These are phyloP conservation scores for Aspergillus proliferans DNA, from an alignment of 2,329 filamentous ascomycete genomes.

Conservation along the genomic window DNA sequence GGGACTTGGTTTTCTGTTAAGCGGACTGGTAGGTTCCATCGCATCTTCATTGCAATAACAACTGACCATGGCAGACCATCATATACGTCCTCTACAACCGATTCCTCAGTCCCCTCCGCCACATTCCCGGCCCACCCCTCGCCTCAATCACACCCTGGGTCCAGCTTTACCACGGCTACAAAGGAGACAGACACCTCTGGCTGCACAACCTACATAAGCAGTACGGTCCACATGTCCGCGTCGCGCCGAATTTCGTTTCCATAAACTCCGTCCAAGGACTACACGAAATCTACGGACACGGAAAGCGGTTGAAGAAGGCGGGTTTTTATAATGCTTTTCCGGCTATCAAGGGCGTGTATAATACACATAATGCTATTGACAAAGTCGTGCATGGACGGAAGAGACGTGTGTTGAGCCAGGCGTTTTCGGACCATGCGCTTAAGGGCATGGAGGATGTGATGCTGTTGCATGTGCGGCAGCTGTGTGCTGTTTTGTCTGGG, in stretches of 20 bases:
- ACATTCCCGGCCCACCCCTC: slow-evolving; percentile 26
- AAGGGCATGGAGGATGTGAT: slow-evolving; percentile 65
- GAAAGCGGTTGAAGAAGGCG: slow-evolving; percentile 49
- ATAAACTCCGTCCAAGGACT: slow-evolving; percentile 65
- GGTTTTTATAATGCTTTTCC: slow-evolving; percentile 69
- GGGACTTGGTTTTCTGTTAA: slow-evolving; percentile 13
- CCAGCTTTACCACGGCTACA: slow-evolving; percentile 67
- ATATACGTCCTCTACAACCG: slow-evolving; percentile 29
- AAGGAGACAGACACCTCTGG: slow-evolving; percentile 67
- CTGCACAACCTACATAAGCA: slow-evolving; percentile 64
- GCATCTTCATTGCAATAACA: neutral
- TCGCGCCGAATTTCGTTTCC: slow-evolving; percentile 69
- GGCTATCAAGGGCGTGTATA: slow-evolving; percentile 57
- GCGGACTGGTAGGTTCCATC: slow-evolving; percentile 13
- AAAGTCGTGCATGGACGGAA: slow-evolving; percentile 65
- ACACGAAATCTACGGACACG: slow-evolving; percentile 37
- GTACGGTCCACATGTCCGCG: slow-evolving; percentile 67
- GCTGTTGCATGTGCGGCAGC: slow-evolving; percentile 59
- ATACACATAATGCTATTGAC: slow-evolving; percentile 67
- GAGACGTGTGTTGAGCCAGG: slow-evolving; percentile 64
- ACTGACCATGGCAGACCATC: slow-evolving; percentile 13
- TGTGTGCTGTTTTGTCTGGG: slow-evolving; percentile 43
- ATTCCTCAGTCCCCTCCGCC: slow-evolving; percentile 29
- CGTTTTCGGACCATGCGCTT: slow-evolving; percentile 61
- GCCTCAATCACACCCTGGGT: slow-evolving; percentile 41